These are phyloP conservation scores for Ganoderma meredithae DNA, from an alignment of 1,284 basidiomycete species.

Conservation along the genomic window DNA sequence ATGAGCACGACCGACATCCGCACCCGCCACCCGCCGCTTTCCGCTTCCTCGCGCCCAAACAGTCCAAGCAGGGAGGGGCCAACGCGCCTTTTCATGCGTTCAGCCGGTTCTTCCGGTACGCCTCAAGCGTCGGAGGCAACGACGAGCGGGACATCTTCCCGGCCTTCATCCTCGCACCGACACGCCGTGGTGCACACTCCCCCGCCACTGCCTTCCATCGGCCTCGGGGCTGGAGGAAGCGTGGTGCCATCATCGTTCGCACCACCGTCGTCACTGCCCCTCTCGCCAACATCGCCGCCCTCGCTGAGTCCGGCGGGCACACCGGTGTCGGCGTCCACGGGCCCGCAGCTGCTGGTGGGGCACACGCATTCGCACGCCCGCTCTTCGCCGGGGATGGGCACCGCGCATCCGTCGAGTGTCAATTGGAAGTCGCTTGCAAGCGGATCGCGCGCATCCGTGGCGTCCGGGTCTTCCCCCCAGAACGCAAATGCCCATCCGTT, in stretches of 20 bases:
- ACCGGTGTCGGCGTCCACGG: conserved; percentile 1
- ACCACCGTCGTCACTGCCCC: conserved; percentile 8
- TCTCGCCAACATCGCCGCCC: conserved; percentile 13
- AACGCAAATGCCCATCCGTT: conserved; percentile 5
- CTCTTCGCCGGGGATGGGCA: conserved; percentile 10
- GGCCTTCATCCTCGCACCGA: conserved; percentile 10
- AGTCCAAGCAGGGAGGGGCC: conserved; percentile 7
- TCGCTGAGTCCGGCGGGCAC: not conserved
- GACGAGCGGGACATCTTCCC: not conserved
- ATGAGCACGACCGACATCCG: conserved; percentile 37
- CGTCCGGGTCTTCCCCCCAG: conserved; percentile 13
- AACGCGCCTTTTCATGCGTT: conserved; percentile 17
- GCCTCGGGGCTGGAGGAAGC: not conserved
- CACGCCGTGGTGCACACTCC: conserved; percentile 18
- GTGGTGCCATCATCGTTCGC: conserved; percentile 13
- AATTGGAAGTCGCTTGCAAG: conserved; percentile 25
- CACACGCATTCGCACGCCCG: conserved; percentile 13
- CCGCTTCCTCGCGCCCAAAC: conserved; percentile 6
- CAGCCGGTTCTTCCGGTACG: conserved; percentile 13
- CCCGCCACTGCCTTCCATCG: conserved; percentile 6
- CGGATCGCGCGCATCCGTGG: conserved; percentile 16
- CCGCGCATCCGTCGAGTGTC: conserved; percentile 14
- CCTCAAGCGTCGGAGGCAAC: conserved; percentile 20
- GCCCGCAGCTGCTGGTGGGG: conserved; percentile 17
- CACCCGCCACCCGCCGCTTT: conserved; percentile 25